Evolutionary conservation across 2,329 filamentous ascomycete species (phyloP).

Genomic region (Neurospora crassa): DNA sequence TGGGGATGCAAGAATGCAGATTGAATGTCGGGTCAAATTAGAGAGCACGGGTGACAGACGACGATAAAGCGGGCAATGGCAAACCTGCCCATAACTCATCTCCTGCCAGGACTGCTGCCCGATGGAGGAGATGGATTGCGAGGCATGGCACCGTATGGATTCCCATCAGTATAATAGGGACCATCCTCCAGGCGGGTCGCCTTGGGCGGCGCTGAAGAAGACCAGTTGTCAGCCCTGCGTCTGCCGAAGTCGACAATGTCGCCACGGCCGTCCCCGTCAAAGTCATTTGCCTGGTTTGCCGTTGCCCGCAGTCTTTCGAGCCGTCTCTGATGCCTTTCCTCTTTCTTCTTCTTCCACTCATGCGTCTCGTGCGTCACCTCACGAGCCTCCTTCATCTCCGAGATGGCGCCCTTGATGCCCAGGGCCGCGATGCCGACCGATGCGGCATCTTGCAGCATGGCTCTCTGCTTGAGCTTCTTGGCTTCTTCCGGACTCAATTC

Average conservation of each 20-base stretch:
- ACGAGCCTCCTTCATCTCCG: constrained; percentile 46
- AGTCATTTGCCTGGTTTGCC: constrained; percentile 15
- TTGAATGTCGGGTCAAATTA: background rate
- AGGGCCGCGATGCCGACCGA: constrained; percentile 48
- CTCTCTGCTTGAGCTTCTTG: constrained; percentile 47
- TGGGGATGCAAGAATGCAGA: background rate
- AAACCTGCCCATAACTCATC: constrained; percentile 18
- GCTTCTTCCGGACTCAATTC: constrained; percentile 41
- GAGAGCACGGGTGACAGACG: background rate
- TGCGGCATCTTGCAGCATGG: constrained; percentile 48
- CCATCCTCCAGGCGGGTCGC: constrained; percentile 32
- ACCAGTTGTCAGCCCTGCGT: constrained; percentile 36
- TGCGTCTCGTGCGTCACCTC: constrained; percentile 38
- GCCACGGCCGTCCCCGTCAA: constrained; percentile 9
- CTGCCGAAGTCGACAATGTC: constrained; percentile 18
- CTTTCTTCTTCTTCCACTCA: constrained; percentile 40
- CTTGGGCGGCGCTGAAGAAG: constrained; percentile 30
- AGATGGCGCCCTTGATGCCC: constrained; percentile 47
- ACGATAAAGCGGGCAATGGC: background rate
- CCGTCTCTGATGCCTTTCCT: constrained; percentile 38
- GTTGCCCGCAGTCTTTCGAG: constrained; percentile 24
- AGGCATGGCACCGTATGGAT: constrained; percentile 29
- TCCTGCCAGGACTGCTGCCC: constrained; percentile 27
- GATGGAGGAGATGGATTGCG: constrained; percentile 32
- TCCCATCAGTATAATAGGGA: constrained; percentile 37